These are phyloP conservation scores for Friedmanniomyces endolithicus DNA, from an alignment of 495 filamentous ascomycete genomes.

Conservation along the genomic window DNA sequence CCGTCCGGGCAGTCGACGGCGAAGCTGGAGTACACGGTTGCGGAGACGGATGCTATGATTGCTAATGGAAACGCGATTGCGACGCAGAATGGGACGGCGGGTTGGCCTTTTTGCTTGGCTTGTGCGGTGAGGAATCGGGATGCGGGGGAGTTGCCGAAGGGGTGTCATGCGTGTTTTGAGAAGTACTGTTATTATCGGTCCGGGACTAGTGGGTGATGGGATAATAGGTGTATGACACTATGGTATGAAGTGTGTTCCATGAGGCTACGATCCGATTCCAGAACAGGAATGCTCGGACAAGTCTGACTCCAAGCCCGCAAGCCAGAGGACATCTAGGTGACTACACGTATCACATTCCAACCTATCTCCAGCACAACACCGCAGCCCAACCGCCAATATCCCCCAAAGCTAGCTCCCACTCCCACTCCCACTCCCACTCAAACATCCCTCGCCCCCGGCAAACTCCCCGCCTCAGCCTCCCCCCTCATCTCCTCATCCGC, in stretches of 20 bases:
- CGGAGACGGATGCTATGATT: slow-evolving; percentile 33
- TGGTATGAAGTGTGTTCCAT: neutral
- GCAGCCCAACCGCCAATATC: too few relatives aligned
- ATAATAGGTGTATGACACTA: neutral
- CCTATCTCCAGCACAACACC: too few relatives aligned
- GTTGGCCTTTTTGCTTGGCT: slow-evolving; percentile 32
- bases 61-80: slow-evolving; percentile 32
- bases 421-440: neutral
- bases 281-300: too few relatives aligned
- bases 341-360: too few relatives aligned
- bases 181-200: slow-evolving; percentile 27
- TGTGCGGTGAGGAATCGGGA: slow-evolving; percentile 34
- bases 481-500: slow-evolving; percentile 2
- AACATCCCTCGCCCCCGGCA: slow-evolving; percentile 1
- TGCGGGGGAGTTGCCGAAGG: slow-evolving; percentile 22
- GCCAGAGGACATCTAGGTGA: too few relatives aligned
- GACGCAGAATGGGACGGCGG: slow-evolving; percentile 22
- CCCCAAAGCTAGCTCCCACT: too few relatives aligned
- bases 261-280: too few relatives aligned
- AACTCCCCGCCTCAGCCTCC: neutral
- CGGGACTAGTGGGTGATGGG: slow-evolving; percentile 2
- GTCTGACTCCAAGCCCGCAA: too few relatives aligned
- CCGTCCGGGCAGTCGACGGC: slow-evolving; percentile 26
- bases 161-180: slow-evolving; percentile 33
- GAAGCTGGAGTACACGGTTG: slow-evolving; percentile 29